Conservation (phyloP, 2,329 filamentous ascomycete genomes). For the Colletotrichum spaethianum region DNA sequence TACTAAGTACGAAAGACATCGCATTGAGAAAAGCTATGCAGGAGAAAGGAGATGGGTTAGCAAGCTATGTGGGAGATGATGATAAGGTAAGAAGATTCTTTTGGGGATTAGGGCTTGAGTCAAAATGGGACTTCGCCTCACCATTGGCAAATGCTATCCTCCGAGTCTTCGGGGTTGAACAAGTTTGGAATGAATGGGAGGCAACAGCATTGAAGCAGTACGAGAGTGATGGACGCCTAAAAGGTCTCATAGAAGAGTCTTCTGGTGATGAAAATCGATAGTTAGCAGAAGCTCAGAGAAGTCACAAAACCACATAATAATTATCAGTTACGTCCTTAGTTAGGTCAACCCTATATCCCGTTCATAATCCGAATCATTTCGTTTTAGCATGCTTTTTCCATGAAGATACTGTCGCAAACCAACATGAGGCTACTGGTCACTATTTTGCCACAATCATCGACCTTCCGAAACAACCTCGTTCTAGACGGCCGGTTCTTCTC, state of each 20-base stretch:
- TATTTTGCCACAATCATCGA: too few species aligned
- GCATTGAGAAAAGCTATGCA: conserved; percentile 35
- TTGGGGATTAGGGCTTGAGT: conserved; percentile 43
- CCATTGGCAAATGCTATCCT: conserved; percentile 39
- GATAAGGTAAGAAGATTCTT: conserved; percentile 44
- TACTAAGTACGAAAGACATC: conserved; percentile 39
- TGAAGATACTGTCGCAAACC: too few species aligned
- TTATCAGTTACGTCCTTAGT: too few species aligned
- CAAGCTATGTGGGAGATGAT: conserved; percentile 34
- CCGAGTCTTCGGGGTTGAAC: conserved; percentile 1
- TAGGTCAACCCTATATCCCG: too few species aligned
- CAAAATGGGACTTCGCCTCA: conserved; percentile 40
- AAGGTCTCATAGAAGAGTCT: background rate
- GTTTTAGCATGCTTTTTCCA: too few species aligned
- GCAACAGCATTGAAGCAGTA: background rate
- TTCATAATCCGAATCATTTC: too few species aligned
- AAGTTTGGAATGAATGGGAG: conserved; percentile 21
- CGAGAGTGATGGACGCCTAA: background rate
- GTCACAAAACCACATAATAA: too few species aligned
- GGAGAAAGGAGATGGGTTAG: conserved; percentile 16
- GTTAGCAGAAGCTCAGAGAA: too few species aligned
- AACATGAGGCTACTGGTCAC: too few species aligned
- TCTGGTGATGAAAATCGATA: too few species aligned
- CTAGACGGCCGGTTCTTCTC: too few species aligned
- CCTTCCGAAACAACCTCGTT: too few species aligned